Conservation (phyloP, 768 basidiomycete species). For the Kwoniella pini region DNA sequence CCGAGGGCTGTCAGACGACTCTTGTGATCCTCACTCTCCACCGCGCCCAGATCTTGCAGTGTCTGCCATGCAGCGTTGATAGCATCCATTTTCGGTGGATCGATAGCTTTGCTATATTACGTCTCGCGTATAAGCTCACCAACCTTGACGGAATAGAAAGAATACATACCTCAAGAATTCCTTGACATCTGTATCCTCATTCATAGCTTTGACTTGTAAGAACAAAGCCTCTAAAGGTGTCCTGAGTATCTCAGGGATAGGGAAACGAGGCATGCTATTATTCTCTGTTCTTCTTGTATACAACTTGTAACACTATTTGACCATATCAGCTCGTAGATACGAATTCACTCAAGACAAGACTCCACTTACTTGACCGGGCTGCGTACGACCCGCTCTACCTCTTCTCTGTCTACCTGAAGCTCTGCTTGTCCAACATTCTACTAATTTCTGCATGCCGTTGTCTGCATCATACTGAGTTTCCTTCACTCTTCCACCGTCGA, state of each 20-base stretch:
- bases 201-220: constrained; percentile 76
- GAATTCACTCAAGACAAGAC: neutral
- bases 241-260: constrained; percentile 83
- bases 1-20: constrained; percentile 75
- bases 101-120: constrained; percentile 64
- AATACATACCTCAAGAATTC: constrained; percentile 56
- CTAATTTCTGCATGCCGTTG: constrained; percentile 70
- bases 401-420: constrained; percentile 81
- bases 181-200: constrained; percentile 75
- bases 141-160: neutral
- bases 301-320: constrained; percentile 79
- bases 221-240: constrained; percentile 81
- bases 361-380: constrained; percentile 49
- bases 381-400: constrained; percentile 86
- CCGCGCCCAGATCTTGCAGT: constrained; percentile 74
- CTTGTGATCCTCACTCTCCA: constrained; percentile 60
- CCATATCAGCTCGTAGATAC: no score
- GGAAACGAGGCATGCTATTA: constrained; percentile 66
- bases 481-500: constrained; percentile 83
- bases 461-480: constrained; percentile 73
- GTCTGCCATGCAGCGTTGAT: constrained; percentile 75
- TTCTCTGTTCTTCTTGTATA: constrained; percentile 74
- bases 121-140: neutral
- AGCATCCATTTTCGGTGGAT: constrained; percentile 74
- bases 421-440: constrained; percentile 66